A percentile compares a stretch with the other conserved stretches of the same genome.
phyloP scores from a whole-genome alignment of 805 yeast genomes.

The Candida sithepensis region DNA sequence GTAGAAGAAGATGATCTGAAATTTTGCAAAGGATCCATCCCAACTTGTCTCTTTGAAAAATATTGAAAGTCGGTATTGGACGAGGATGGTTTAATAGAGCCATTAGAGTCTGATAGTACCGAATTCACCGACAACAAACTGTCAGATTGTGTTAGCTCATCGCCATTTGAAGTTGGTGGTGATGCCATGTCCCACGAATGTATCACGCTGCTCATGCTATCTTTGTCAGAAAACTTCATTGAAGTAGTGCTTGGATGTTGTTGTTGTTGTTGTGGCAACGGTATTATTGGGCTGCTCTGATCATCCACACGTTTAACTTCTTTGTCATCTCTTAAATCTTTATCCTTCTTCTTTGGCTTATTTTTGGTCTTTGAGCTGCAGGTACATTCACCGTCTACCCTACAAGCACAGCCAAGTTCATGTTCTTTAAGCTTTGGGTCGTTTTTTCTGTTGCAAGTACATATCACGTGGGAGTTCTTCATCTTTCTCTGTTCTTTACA shows the following conservation, averaged over 20 bases:
- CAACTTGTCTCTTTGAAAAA: conserved; percentile 26
- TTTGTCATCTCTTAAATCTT: conserved; percentile 1
- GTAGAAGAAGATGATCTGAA: conserved; percentile 21
- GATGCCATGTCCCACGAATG: conserved; percentile 30
- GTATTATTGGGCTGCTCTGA: background rate
- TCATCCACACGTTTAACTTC: background rate
- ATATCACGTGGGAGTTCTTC: conserved; percentile 62
- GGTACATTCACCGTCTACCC: conserved; percentile 29
- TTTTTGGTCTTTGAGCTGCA: conserved; percentile 28
- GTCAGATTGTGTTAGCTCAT: conserved; percentile 16
- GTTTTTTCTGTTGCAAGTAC: conserved; percentile 63
- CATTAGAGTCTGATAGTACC: background rate
- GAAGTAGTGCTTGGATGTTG: background rate
- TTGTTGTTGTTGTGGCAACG: background rate
- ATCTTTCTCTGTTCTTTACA: conserved; percentile 73
- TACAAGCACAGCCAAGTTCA: conserved; percentile 30
- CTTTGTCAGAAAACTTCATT: conserved; percentile 9
- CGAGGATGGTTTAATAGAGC: background rate
- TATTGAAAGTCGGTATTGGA: conserved; percentile 13
- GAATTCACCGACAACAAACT: conserved; percentile 23
- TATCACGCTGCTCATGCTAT: conserved; percentile 12
- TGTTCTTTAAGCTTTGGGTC: conserved; percentile 16
- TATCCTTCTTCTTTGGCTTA: conserved; percentile 14
- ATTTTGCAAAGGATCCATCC: conserved; percentile 30
- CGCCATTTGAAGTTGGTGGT: conserved; percentile 16